Evolutionary conservation across 1,139 yeast genomes (phyloP), one percentile per base, ranked within the genome.

Genomic region (Saccharomyces hybrid): DNA sequence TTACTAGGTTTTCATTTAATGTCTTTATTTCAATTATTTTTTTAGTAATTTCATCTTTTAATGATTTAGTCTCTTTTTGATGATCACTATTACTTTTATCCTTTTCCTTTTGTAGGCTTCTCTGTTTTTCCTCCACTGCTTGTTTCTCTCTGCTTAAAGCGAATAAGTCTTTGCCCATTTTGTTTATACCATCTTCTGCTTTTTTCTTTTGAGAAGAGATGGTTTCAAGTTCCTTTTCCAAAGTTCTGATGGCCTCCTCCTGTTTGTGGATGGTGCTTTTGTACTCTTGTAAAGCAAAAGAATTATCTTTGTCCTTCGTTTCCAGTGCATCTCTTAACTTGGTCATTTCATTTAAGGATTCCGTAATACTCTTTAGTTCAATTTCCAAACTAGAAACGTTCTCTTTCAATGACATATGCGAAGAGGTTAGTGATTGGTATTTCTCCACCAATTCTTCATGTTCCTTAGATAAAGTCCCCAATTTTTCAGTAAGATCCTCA

Each of bases 141-240:
- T 78, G 80, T 56, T 83, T 84, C 38, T 82, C 83, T 56, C 81
- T 81, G 0, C 83, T 78, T 46, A 89, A 72, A 47, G 79, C 80
- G 67, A 89, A 81, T 42, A 91, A 73, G 60, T 90, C 97, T 48
- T 93, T 76, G 56, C 86, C 86, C 96, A 91, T 88, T 62, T 89
- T 89, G 67, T 89, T 91, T 55, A 91, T 85, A 5, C 96, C 97
- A 58, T 82, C 84, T 63, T 91, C 97, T 1, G 93, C 88, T 59
- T 82, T 86, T 28, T 78, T 76, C 62, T 86, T 87, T 7, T 80
- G 81, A 34, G 44, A 41, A 5, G 54, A 53, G 5, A 61, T 47
- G 1, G 50, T 56, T 14, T 55, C 54, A 16, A 70, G 52, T n/a
- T 65, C 63, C 9, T 54, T 57, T 4, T 60, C 56, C 16, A 56